Evolutionary conservation across 1,139 yeast genomes (phyloP), one percentile per base, ranked within the genome.

Genomic region (Blastobotrys serpentis): DNA sequence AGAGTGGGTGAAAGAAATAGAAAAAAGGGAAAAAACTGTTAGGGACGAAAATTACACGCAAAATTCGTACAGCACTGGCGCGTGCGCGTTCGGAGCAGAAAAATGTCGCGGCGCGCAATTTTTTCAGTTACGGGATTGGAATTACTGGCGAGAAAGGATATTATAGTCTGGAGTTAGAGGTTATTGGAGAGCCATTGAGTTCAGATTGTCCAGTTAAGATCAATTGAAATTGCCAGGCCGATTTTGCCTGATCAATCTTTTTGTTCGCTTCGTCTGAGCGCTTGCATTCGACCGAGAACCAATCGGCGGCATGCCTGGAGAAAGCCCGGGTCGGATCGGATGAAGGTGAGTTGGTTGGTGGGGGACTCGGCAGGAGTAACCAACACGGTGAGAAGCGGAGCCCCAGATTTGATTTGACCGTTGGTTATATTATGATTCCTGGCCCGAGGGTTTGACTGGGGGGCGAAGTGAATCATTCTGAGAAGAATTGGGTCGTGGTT

Each of bases 1-100:
- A 46, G 53, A 48, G 56, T 46, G 53, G 48, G 43, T 47, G 55
- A 42, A 26, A 40, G 34, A 32, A 32, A 34, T 30, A 25, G 39
- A 43, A 18, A 30, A 41, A 41, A 33, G 37, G 43, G 23, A 32
- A 44, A 44, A 44, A 30, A 13, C 30, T 44, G 47, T 42, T 42
- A 42, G 45, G 45, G 45, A 29, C 39, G 18, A 19, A 14, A 42
- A 21, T n/a, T 42, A 42, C 45, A 37, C 45, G 26, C 39, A 14
- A 18, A 30, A 30, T n/a, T 6, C 26, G 10, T 10, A 23, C 10
- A 23, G 5, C 26, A 10, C 26, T 10, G 16, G 42, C 17, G 29
- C n/a, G n/a, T n/a, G 42, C 26, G 29, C 22, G 38, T 8, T 34
- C 38, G 38, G 32, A 29, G 32, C 13, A 29, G 13, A 29, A 29